Percentiles rank a stretch among this genome's conserved stretches.
Conservation (phyloP, 2,329 filamentous ascomycete species). For the Phoma sp. region DNA sequence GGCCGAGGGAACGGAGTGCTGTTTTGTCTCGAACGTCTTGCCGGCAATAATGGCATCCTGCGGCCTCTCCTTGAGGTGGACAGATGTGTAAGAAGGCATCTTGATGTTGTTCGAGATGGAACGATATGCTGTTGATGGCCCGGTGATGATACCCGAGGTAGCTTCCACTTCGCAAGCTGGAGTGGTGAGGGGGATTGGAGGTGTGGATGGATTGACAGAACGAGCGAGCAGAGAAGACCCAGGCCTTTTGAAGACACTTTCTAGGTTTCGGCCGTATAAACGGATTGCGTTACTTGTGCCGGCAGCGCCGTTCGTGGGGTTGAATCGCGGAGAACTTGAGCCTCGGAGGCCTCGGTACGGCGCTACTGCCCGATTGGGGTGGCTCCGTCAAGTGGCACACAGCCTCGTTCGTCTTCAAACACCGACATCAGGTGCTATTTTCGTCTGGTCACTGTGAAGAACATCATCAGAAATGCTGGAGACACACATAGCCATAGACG, state of each 20-base stretch:
- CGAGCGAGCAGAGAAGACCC: not conserved
- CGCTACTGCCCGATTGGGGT: conserved; percentile 10
- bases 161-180: not conserved
- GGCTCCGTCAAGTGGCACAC: not conserved
- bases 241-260: conserved; percentile 4
- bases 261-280: conserved; percentile 16
- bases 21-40: conserved; percentile 67
- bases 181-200: not conserved
- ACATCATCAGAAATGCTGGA: no score
- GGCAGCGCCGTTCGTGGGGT: conserved; percentile 22
- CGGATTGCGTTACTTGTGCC: conserved; percentile 24
- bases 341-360: conserved; percentile 16
- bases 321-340: conserved; percentile 29
- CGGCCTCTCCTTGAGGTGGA: conserved; percentile 71
- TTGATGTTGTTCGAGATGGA: not conserved
- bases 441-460: no score
- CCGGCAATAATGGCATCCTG: conserved; percentile 67
- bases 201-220: not conserved
- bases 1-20: conserved; percentile 55
- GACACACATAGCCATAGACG: no score
- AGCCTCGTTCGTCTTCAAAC: not conserved
- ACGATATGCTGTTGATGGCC: not conserved
- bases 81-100: conserved; percentile 53
- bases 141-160: not conserved
- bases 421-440: no score